phyloP scores from a whole-genome alignment of 2,329 filamentous ascomycete genomes.

The Colletotrichum shisoi region DNA sequence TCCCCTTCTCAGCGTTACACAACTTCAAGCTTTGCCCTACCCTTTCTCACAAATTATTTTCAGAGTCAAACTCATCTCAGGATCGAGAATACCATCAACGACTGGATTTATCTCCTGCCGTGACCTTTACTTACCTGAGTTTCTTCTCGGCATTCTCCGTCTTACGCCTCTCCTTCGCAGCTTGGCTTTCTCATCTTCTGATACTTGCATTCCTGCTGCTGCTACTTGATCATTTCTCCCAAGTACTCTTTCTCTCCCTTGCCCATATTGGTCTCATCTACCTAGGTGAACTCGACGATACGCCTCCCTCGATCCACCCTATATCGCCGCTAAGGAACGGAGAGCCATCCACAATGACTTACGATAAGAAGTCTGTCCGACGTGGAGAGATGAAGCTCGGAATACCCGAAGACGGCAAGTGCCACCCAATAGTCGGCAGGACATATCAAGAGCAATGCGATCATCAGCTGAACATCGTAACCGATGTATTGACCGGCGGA shows the following conservation, averaged over 20 bases:
- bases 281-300: too few species aligned
- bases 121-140: neutral
- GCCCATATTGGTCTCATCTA: too few species aligned
- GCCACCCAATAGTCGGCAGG: constrained; percentile 19
- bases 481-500: neutral
- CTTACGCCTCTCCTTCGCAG: neutral
- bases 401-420: constrained; percentile 7
- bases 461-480: neutral
- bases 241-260: too few species aligned
- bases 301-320: neutral
- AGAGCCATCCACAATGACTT: neutral
- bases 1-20: neutral
- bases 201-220: too few species aligned
- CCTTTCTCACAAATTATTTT: neutral
- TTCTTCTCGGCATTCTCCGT: neutral
- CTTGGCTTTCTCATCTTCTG: neutral
- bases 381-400: neutral
- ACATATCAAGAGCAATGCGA: neutral
- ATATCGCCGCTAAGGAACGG: neutral
- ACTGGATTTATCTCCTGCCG: neutral
- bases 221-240: neutral
- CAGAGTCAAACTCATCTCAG: too few species aligned
- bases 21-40: neutral
- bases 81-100: too few species aligned
- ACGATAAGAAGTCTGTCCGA: neutral